These are phyloP conservation scores for Alternaria viburni DNA, from an alignment of 2,329 filamentous ascomycete species.

Conservation along the genomic window DNA sequence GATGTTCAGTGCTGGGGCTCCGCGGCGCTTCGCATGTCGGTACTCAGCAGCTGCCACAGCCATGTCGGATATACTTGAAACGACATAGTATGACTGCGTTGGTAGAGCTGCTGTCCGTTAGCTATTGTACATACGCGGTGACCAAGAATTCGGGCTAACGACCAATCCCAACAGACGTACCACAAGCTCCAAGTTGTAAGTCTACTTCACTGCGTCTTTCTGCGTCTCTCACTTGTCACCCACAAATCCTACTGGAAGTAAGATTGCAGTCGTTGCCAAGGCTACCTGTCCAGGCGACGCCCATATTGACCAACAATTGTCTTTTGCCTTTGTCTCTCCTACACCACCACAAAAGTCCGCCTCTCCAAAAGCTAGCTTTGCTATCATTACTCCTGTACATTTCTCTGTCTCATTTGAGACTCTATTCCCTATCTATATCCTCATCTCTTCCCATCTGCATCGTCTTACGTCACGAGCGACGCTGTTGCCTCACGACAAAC, in stretches of 20 bases:
- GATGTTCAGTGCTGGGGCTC: constrained; percentile 6
- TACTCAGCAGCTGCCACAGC: background rate
- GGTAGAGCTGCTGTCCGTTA: background rate
- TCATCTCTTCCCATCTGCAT: constrained; percentile 22
- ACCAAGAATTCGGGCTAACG: constrained; percentile 37
- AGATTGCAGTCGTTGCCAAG: constrained; percentile 20
- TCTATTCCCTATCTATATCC: constrained; percentile 7
- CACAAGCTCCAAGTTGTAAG: constrained; percentile 81
- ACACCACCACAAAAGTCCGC: constrained; percentile 8
- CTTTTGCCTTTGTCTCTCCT: constrained; percentile 9
- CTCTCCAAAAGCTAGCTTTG: constrained; percentile 11
- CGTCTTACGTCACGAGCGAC: constrained; percentile 10
- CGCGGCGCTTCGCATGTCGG: background rate
- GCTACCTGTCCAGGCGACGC: constrained; percentile 8
- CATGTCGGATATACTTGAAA: background rate
- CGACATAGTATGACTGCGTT: background rate
- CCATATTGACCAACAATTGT: constrained; percentile 10
- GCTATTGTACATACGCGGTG: constrained; percentile 18
- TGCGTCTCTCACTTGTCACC: constrained; percentile 13
- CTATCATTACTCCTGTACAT: constrained; percentile 26
- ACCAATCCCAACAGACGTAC: constrained; percentile 58
- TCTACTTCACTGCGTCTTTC: constrained; percentile 33
- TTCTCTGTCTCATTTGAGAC: constrained; percentile 21
- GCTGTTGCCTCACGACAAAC: constrained; percentile 20
- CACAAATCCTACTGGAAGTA: constrained; percentile 9